Evolutionary conservation across 768 basidiomycete genomes (phyloP), one percentile per base, ranked within the genome.

Genomic region (Royoungia palumana): DNA sequence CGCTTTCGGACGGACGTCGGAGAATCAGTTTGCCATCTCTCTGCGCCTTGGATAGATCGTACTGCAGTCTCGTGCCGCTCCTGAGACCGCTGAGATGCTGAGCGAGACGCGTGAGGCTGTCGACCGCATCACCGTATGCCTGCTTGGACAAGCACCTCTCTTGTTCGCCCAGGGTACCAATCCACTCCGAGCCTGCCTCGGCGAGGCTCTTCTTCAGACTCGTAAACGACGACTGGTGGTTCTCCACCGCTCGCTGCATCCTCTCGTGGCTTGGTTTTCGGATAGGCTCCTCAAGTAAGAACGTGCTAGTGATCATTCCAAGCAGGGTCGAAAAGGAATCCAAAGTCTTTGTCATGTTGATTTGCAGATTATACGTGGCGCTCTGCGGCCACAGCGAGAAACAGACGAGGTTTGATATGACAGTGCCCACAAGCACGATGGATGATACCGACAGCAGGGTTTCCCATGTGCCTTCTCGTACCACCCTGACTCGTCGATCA

Each of bases 71-170:
- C 7, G 87, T 91, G 2, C 93, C 89, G 49, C 88, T 84, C 40
- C 95, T 71, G 50, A 98, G 72, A 21, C 95, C 94, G 47, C 87
- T 94, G 34, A 99, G 69, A 70, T 98, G 94, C 62, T 99, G 95
- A 1, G 91, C 96, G 5, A 99, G 79, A 16, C 93, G 75, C 50
- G 89, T 94, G 58, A 99, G 73, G 58, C 85, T 86, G 50, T 83
- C 84, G 11, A 97, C 87, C 0, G 89, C 88, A 53, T 93, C 90
- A 54, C 89, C 88, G 50, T 94, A 95, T 0, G 88, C 84, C 45
- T 74, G 72, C 42, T 80, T 69, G 0, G 71, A 63, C 12, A 56
- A n/a, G 27, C 52, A 44, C 32, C 61, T 50, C 9, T 58, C 65
- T 22, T 40, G 49, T 41, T 70, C 66, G 22, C 49, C 53, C 42